These are phyloP conservation scores for Lanzia echinophila DNA, from an alignment of 2,329 filamentous ascomycete species.

Conservation along the genomic window DNA sequence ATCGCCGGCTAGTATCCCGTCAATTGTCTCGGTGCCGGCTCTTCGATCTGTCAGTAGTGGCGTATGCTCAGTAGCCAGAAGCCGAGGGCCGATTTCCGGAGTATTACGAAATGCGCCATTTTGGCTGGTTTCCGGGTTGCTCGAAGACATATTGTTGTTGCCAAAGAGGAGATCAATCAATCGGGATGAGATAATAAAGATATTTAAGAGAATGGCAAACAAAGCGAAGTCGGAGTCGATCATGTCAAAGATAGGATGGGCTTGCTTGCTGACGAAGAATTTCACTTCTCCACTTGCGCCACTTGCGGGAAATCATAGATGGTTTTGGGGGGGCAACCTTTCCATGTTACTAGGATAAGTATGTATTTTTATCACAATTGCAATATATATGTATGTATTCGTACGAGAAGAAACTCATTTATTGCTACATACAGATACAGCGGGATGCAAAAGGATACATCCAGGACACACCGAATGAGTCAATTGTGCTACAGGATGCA, in stretches of 20 bases:
- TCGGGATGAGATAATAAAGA: not conserved
- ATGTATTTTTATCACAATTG: not conserved
- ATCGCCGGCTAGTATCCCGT: conserved; percentile 7
- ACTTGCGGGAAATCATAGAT: not conserved
- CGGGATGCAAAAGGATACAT: too few species aligned
- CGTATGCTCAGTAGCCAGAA: not conserved
- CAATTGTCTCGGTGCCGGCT: conserved; percentile 8
- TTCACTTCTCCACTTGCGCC: not conserved
- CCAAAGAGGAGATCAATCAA: not conserved
- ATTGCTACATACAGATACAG: too few species aligned
- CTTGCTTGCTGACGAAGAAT: not conserved
- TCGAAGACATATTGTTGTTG: not conserved
- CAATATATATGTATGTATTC: not conserved
- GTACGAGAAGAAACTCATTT: not conserved
- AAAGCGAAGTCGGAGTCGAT: not conserved
- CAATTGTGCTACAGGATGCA: not conserved
- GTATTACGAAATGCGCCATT: not conserved
- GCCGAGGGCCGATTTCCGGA: not conserved
- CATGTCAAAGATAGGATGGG: not conserved
- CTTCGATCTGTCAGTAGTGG: conserved; percentile 11
- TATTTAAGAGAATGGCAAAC: not conserved
- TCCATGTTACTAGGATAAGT: too few species aligned
- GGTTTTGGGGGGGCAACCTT: too few species aligned
- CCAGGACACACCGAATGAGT: not conserved
- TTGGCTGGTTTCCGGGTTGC: not conserved